Evolutionary conservation across 371 early-diverging fungal species (phyloP).

Genomic region (Globomyces sp.): DNA sequence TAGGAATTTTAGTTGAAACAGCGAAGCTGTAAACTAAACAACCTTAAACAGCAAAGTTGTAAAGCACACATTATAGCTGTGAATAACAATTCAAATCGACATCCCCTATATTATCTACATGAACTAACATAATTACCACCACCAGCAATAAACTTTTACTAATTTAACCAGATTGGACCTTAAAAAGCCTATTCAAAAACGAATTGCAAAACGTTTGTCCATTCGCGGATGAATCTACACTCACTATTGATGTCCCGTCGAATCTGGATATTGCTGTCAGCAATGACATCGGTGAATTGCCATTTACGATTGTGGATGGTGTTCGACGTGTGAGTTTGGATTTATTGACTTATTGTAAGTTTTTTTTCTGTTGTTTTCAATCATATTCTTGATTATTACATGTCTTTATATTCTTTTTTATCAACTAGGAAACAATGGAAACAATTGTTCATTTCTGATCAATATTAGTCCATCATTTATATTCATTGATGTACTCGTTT

Average conservation of each 20-base stretch:
- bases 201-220: constrained; percentile 61
- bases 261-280: background rate
- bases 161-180: constrained; percentile 63
- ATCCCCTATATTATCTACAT: background rate
- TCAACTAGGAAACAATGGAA: too few relatives aligned
- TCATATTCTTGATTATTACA: too few relatives aligned
- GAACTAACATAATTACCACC: background rate
- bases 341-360: too few relatives aligned
- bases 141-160: background rate
- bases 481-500: background rate
- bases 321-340: too few relatives aligned
- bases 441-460: background rate
- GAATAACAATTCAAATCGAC: constrained; percentile 13
- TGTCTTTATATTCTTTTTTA: too few relatives aligned
- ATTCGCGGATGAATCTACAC: constrained; percentile 56
- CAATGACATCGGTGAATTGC: too few relatives aligned
- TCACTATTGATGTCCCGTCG: constrained; percentile 34
- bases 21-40: too few relatives aligned
- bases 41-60: too few relatives aligned
- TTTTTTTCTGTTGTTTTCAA: too few relatives aligned
- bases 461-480: background rate
- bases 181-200: constrained; percentile 65
- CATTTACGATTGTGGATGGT: too few relatives aligned
- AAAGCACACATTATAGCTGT: too few relatives aligned
- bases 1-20: too few relatives aligned